phyloP scores from a whole-genome alignment of 192 early-diverging fungal species.

The Backusella morwellensis region DNA sequence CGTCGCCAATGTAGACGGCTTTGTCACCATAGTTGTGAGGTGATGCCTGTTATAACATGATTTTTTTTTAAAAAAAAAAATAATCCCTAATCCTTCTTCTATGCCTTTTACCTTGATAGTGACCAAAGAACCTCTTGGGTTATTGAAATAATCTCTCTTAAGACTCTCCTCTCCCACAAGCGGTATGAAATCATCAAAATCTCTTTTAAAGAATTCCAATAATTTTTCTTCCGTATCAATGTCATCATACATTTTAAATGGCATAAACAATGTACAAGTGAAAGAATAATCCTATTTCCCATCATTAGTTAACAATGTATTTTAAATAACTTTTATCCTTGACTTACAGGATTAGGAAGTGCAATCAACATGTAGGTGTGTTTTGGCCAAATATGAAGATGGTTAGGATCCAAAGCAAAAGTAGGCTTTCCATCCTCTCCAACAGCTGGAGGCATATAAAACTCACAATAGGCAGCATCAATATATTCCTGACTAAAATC shows the following conservation, averaged over 20 bases:
- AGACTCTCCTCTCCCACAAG: conserved; percentile 77
- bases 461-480: conserved; percentile 88
- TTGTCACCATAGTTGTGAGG: conserved; percentile 84
- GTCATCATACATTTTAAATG: conserved; percentile 74
- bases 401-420: conserved; percentile 85
- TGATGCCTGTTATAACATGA: conserved; percentile 9
- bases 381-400: conserved; percentile 97
- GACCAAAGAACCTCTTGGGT: conserved; percentile 83
- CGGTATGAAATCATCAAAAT: conserved; percentile 76
- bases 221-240: conserved; percentile 65
- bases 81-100: background rate
- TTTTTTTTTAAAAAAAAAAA: background rate
- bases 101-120: conserved; percentile 63
- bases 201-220: conserved; percentile 63
- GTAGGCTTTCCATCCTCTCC: conserved; percentile 53
- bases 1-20: conserved; percentile 87
- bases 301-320: background rate
- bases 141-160: conserved; percentile 74
- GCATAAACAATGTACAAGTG: conserved; percentile 97
- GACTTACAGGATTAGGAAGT: conserved; percentile 80
- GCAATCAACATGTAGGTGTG: conserved; percentile 98
- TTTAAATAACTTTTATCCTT: background rate
- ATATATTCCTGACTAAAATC: conserved; percentile 90
- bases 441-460: conserved; percentile 74
- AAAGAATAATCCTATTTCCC: conserved; percentile 78